These are phyloP conservation scores for Maudiozyma serrabonitensis DNA, from an alignment of 805 yeast genomes.

Conservation along the genomic window DNA sequence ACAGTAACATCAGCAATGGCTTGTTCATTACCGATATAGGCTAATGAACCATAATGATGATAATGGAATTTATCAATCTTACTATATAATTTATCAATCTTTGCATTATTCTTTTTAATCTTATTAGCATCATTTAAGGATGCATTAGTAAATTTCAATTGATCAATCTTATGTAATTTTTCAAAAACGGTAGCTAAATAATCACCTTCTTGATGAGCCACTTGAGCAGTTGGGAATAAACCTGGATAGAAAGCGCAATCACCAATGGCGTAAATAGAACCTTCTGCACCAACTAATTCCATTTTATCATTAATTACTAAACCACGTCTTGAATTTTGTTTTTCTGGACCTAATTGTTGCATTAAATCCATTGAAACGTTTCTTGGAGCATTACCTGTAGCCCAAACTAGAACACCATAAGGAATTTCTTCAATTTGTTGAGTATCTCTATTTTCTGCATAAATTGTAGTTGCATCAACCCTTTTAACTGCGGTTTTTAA, in stretches of 20 bases:
- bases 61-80: conserved; percentile 60
- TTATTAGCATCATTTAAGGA: conserved; percentile 33
- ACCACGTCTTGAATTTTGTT: conserved; percentile 79
- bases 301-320: conserved; percentile 74
- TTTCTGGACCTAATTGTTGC: conserved; percentile 58
- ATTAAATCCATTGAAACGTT: conserved; percentile 59
- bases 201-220: conserved; percentile 88
- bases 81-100: conserved; percentile 33
- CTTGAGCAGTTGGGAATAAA: conserved; percentile 95
- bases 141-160: conserved; percentile 31
- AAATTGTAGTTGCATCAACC: conserved; percentile 62
- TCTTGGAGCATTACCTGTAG: conserved; percentile 92
- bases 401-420: conserved; percentile 93
- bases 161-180: conserved; percentile 52
- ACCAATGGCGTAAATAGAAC: conserved; percentile 76
- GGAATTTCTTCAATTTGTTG: conserved; percentile 71
- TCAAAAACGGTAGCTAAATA: conserved; percentile 67
- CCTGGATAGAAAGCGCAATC: conserved; percentile 86
- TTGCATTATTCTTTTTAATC: conserved; percentile 38
- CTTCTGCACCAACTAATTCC: conserved; percentile 72
- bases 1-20: conserved; percentile 82
- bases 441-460: conserved; percentile 52
- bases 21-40: conserved; percentile 85
- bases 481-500: conserved; percentile 83
- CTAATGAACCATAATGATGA: conserved; percentile 85